Base-by-base conservation (phyloP, 345 rosid genomes). In the Anacardium occidentale region DNA sequence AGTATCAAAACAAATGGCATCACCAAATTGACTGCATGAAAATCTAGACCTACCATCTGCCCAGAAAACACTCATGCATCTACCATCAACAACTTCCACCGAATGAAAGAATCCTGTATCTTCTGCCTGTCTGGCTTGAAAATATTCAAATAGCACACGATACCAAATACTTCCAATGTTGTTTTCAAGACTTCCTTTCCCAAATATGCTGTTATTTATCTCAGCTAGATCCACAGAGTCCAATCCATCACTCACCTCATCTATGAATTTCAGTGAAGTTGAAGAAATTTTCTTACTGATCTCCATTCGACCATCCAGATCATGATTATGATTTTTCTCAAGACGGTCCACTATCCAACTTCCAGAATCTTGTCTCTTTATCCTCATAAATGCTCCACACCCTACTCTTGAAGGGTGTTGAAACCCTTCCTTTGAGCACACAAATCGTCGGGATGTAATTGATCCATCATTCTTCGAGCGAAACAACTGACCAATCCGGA, bases 361-460 rank as follows among this genome's bases (percentile, higher is more conserved):
- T 67, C 93, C 97, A 62, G 75, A 82, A 50, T 84, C 94, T 79
- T 90, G 92, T 68, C 85, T 89, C 83, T 94, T 94, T 66, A 94
- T 90, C 83, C 97, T 85, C 97, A 92, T 91, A 84, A 86, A 90
- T 74, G 97, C 95, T 26, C 96, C 92, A 71, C 98, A 94, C 8
- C 98, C 98, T 56, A 92, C 84, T 73, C 97, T 85, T 8, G 97
- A 88, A 53, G 98, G 98, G 74, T 92, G 98, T 77, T 92, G 95
- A 83, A 90, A 90, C 64, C 98, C 98, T 85, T 94, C 98, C 79
- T 88, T 91, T 0, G 97, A 94, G 83, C 97, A 94, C 62, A 94
- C 98, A 81, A 94, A 94, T 69, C 96, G 77, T 69, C 97, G 71
- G 7, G 97, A 94, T 7, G 98, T 94, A 61, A 94, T 82, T 0